phyloP scores from a whole-genome alignment of 2,329 filamentous ascomycete genomes.

The Diaporthe vaccinii region DNA sequence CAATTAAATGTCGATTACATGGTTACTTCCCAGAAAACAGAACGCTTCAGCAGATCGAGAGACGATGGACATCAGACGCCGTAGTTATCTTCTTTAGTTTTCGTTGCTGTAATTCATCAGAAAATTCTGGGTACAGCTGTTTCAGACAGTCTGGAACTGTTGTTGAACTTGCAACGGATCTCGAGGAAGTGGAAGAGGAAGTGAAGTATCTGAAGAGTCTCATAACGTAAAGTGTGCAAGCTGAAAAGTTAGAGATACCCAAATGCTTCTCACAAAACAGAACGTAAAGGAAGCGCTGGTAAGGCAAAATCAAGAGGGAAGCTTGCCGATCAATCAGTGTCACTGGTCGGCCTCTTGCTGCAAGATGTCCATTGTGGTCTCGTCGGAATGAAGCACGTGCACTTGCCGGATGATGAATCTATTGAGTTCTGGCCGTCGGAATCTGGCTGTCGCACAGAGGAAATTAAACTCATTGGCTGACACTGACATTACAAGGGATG shows the following conservation, averaged over 20 bases:
- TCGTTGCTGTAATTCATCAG: background rate
- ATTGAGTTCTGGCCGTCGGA: background rate
- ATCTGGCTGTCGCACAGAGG: background rate
- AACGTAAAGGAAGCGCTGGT: background rate
- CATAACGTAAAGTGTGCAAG: background rate
- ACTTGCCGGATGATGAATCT: background rate
- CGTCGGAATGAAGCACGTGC: constrained; percentile 2
- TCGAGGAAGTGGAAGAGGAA: background rate
- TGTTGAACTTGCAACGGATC: background rate
- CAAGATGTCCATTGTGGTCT: background rate
- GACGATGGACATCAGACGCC: background rate
- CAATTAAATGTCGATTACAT: background rate
- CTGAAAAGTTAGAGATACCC: background rate
- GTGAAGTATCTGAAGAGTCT: background rate
- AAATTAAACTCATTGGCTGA: background rate
- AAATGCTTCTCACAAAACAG: background rate
- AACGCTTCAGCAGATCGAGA: background rate
- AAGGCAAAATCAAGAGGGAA: background rate
- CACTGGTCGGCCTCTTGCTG: background rate
- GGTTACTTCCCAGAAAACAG: background rate
- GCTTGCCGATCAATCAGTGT: background rate
- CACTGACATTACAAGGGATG: background rate
- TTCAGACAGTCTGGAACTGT: background rate
- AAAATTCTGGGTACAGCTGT: background rate
- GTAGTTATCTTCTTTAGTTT: too few species aligned